Percentiles rank a stretch among this genome's conserved stretches.
Conservation (phyloP, 345 rosid species). For the Dimocarpus longan region DNA sequence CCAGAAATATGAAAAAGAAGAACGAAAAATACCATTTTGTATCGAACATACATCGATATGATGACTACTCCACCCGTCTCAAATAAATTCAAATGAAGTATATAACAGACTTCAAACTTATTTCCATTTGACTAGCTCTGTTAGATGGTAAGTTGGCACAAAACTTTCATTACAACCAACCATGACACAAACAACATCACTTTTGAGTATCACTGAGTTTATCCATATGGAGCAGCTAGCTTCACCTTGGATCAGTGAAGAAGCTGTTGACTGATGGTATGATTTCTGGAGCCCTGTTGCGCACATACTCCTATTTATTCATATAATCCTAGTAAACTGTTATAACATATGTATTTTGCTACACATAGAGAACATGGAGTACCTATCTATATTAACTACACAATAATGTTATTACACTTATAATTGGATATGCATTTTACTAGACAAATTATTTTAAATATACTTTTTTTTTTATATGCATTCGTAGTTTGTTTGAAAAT, state of each 20-base stretch:
- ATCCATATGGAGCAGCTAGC: conserved; percentile 4
- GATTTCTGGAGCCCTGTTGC: conserved; percentile 75
- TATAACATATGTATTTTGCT: too few species aligned
- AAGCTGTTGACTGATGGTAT: conserved; percentile 87
- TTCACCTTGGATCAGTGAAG: conserved; percentile 75
- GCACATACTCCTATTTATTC: conserved; percentile 48
- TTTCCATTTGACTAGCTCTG: not conserved
- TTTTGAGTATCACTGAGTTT: not conserved
- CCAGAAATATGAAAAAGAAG: not conserved
- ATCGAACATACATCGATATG: not conserved
- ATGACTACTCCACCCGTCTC: not conserved
- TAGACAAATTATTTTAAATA: too few species aligned
- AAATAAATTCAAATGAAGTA: conserved; percentile 1
- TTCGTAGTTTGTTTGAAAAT: too few species aligned
- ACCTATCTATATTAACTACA: too few species aligned
- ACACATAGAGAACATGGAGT: too few species aligned
- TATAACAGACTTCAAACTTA: not conserved
- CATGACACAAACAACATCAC: conserved; percentile 1
- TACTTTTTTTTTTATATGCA: too few species aligned
- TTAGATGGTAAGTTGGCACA: conserved; percentile 2
- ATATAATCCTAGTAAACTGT: too few species aligned
- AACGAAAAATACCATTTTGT: not conserved
- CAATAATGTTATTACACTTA: too few species aligned
- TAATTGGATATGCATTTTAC: too few species aligned
- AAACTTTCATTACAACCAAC: not conserved